Percentiles rank a stretch among this genome's conserved stretches.
Conservation (phyloP, 179 eudicot genomes). For the Spinacia oleracea region DNA sequence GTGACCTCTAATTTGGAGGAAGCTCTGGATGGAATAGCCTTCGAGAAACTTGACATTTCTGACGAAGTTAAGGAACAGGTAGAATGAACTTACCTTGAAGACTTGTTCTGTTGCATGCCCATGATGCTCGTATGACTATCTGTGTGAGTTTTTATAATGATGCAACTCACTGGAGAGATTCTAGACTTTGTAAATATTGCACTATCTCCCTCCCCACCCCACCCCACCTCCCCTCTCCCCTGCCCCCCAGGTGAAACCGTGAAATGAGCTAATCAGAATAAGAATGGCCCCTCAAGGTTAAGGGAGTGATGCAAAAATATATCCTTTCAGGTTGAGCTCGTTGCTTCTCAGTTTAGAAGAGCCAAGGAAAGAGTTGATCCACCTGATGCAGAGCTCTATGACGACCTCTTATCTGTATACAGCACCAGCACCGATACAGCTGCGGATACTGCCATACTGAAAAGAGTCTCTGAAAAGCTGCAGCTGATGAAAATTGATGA, state of each 20-base stretch:
- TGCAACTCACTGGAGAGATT: neutral
- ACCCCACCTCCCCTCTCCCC: neutral
- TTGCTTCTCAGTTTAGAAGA: slow-evolving; percentile 80
- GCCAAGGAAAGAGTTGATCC: slow-evolving; percentile 81
- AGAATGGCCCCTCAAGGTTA: neutral
- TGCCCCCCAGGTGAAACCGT: no score
- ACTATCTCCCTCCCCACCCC: neutral
- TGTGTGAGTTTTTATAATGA: slow-evolving; percentile 2
- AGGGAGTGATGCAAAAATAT: slow-evolving; percentile 9
- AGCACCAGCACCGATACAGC: slow-evolving; percentile 46
- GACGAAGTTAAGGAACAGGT: slow-evolving; percentile 98
- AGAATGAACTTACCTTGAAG: slow-evolving; percentile 24
- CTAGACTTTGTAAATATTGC: neutral
- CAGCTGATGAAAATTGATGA: slow-evolving; percentile 70
- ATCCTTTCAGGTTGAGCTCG: slow-evolving; percentile 78
- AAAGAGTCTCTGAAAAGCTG: slow-evolving; percentile 68
- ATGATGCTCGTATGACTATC: slow-evolving; percentile 10
- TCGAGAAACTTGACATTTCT: slow-evolving; percentile 75
- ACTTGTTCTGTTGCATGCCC: slow-evolving; percentile 17
- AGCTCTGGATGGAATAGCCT: slow-evolving; percentile 63
- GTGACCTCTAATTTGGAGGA: slow-evolving; percentile 69
- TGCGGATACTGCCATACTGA: slow-evolving; percentile 54
- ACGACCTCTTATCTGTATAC: slow-evolving; percentile 62
- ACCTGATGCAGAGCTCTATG: slow-evolving; percentile 62
- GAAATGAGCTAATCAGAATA: neutral